phyloP scores from a whole-genome alignment of 2,329 filamentous ascomycete genomes.

The Sordariomycetes sp. region DNA sequence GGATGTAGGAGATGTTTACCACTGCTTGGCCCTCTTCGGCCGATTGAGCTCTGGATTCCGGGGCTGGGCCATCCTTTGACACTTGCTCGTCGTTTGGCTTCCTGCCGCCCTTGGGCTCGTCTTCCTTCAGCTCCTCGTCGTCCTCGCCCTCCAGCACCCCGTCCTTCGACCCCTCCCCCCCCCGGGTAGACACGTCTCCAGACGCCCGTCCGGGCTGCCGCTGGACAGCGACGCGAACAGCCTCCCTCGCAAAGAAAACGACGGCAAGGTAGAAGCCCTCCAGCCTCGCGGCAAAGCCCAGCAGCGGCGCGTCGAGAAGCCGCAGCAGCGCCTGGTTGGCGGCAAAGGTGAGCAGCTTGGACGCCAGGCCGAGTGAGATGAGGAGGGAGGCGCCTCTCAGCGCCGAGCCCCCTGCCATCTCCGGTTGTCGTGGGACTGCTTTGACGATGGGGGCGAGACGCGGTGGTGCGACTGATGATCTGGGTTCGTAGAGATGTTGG shows the following conservation, averaged over 20 bases:
- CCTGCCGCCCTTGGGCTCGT: too few relatives aligned
- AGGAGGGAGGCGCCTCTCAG: slow-evolving; percentile 71
- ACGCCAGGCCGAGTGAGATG: slow-evolving; percentile 75
- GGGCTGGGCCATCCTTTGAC: too few relatives aligned
- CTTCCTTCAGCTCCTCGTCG: not conserved
- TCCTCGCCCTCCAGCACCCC: not conserved
- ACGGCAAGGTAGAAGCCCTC: slow-evolving; percentile 88
- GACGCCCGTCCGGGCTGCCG: slow-evolving; percentile 33
- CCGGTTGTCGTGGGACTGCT: too few relatives aligned
- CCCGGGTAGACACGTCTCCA: not conserved
- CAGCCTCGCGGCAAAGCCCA: slow-evolving; percentile 79
- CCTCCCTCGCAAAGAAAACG: slow-evolving; percentile 91
- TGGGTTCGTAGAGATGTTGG: too few relatives aligned
- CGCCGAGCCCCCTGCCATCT: slow-evolving; percentile 13
- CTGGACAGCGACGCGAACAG: slow-evolving; percentile 81
- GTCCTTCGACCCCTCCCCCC: not conserved
- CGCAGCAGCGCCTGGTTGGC: slow-evolving; percentile 87
- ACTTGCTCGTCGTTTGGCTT: not conserved
- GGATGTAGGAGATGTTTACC: slow-evolving; percentile 78
- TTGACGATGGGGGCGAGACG: too few relatives aligned
- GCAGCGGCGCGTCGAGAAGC: slow-evolving; percentile 69
- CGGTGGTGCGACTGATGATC: too few relatives aligned
- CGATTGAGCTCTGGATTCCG: too few relatives aligned
- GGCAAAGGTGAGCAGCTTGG: slow-evolving; percentile 78
- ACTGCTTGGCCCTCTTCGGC: slow-evolving; percentile 51